Base-by-base conservation (phyloP, 768 basidiomycete genomes). In the Pleurotus djamor region DNA sequence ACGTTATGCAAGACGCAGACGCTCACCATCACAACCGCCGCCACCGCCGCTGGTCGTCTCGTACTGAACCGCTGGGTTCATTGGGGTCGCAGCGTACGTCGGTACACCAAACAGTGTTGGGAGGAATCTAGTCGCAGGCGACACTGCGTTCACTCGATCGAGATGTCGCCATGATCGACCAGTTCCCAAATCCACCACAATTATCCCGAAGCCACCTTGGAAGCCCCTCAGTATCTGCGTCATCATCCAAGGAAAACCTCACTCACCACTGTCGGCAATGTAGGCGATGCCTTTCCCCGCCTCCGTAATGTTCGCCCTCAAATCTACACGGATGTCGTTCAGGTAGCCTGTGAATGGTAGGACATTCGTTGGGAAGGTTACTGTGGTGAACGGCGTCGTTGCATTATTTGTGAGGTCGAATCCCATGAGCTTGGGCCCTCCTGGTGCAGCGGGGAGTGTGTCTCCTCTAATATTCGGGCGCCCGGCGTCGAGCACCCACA, bases 131-230 rank as follows among this genome's bases (percentile, higher is more conserved):
- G 59, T 60, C 16, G 16, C 41, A 5, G 61, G 49, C 3, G 61
- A 57, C 13, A 60, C 59, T 9, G 21, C 34, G 12, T 35, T 28
- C 44, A 60, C 38, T 4, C 52, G 58, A 48, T 62, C 59, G 44
- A 64, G 58, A 50, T 64, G 61, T 14, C 63, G 58, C 63, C 63
- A 64, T 9, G 63, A 64, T 58, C 58, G 49, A 12, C 61, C 63
- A 7, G 61, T 64, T 35, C 63, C 63, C 8, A 64, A 59, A 43
- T 64, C 63, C 2, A 62, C 63, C 5, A 64, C 61, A 28, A 64
- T 62, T 37, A 64, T 64, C 12, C 63, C 63, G 33, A 62, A 64
- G 8, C 43, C 52, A 13, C 63, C 63, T 64, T 34, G 17, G 16
- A 13, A 51, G 12, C 8, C 6, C 60, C 36, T 7, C 17, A 10